Base-by-base conservation (phyloP, 305 asterid species). In the Solanum hybrid region DNA sequence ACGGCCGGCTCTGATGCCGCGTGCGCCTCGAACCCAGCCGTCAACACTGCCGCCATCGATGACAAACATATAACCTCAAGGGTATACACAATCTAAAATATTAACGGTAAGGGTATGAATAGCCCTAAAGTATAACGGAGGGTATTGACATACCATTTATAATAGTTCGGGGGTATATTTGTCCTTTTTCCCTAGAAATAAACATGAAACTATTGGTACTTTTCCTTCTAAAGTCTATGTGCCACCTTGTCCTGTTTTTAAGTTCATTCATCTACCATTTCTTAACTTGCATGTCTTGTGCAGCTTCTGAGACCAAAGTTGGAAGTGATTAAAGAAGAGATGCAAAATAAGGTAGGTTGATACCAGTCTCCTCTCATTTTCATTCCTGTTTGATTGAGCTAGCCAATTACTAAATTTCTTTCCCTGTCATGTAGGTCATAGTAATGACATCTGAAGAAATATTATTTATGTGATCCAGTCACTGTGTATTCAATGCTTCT, bases 301-400 rank as follows among this genome's bases (percentile, higher is more conserved):
- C 96, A 97, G 99, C 94, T 96, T 90, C 81, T 97, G 90, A 92
- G 93, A 88, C 98, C 99, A 66, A 86, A 90, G 71, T 64, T 96
- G 93, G 97, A 95, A 93, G 95, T 89, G 88, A 87, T 97, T 73
- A 92, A 92, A 85, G 95, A 94, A 79, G 99, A 95, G 90, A 95
- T 96, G 97, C 90, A 92, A 42, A 92, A 91, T 86, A 92, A 89
- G 95, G 99, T 97, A 94, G 87, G 91, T 78, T 77, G 88, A 69
- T 91, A 80, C 77, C 87, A 77, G 76, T 90, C 71, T 87, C 88
- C 42, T 88, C 93, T 88, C 72, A 78, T 77, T 26, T 60, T 38
- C 10, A 11, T 69, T 86, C 69, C 40, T 36, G 66, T 40, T 11
- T 56, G 80, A 24, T 69, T 84, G 77, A 85, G 37, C 66, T 89